phyloP scores from a whole-genome alignment of 2,329 filamentous ascomycete species.

The Shiraia bambusicola region DNA sequence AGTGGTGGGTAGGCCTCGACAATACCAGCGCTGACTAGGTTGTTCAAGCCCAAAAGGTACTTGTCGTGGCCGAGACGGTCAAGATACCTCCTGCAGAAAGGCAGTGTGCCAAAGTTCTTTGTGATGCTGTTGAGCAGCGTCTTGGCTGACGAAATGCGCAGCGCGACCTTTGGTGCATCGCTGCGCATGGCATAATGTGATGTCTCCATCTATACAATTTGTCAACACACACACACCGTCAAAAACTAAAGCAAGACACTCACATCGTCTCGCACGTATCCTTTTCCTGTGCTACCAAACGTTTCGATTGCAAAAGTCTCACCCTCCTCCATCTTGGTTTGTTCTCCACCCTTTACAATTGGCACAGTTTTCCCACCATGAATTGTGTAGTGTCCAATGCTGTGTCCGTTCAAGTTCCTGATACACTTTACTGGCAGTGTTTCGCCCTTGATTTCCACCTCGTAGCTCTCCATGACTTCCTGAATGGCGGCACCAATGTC shows the following conservation, averaged over 20 bases:
- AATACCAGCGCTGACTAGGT: conserved; percentile 76
- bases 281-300: conserved; percentile 90
- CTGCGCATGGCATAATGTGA: conserved; percentile 81
- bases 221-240: conserved; percentile 11
- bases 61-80: conserved; percentile 94
- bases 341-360: conserved; percentile 84
- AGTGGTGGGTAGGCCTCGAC: conserved; percentile 89
- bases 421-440: conserved; percentile 82
- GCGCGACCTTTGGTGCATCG: conserved; percentile 73
- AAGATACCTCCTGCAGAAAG: conserved; percentile 86
- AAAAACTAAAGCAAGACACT: neutral
- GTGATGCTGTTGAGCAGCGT: conserved; percentile 84
- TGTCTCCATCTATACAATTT: conserved; percentile 62
- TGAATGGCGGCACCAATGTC: conserved; percentile 84
- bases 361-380: conserved; percentile 92
- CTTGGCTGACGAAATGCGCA: conserved; percentile 80
- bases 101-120: conserved; percentile 93
- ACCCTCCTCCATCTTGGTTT: conserved; percentile 96
- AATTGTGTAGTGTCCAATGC: conserved; percentile 84
- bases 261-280: conserved; percentile 83
- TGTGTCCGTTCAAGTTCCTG: conserved; percentile 85
- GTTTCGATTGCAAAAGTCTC: conserved; percentile 96
- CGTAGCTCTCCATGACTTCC: conserved; percentile 91
- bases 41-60: conserved; percentile 88
- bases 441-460: conserved; percentile 77